Evolutionary conservation across 2,329 filamentous ascomycete genomes (phyloP).

Genomic region (Karstenula rhodostoma): DNA sequence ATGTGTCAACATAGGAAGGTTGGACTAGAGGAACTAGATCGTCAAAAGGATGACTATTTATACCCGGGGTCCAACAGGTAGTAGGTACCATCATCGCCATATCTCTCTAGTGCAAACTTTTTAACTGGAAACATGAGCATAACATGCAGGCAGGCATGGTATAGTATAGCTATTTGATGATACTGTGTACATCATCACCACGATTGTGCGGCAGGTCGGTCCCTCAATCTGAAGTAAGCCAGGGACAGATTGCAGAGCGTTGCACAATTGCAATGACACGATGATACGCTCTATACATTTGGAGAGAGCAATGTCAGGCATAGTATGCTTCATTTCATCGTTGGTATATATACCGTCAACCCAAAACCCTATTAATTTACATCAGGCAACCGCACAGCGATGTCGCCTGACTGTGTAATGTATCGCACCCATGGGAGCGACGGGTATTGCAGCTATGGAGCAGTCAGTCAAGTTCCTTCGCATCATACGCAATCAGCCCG

Average conservation of each 20-base stretch:
- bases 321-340: conserved; percentile 23
- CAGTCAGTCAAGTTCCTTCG: conserved; percentile 17
- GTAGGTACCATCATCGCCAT: neutral
- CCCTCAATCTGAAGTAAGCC: no score
- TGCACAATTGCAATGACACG: no score
- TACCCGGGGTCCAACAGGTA: neutral
- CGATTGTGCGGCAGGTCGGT: no score
- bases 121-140: no score
- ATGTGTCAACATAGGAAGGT: no score
- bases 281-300: neutral
- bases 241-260: no score
- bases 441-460: conserved; percentile 87
- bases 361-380: conserved; percentile 65
- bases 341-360: conserved; percentile 26
- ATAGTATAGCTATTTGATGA: no score
- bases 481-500: neutral
- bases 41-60: no score
- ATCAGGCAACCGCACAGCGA: conserved; percentile 93
- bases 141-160: no score
- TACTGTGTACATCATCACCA: no score
- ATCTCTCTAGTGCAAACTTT: no score
- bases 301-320: neutral
- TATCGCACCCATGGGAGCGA: conserved; percentile 98
- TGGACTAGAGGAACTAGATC: no score
- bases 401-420: conserved; percentile 97